Evolutionary conservation across 768 basidiomycete species (phyloP).

Genomic region (Pluteus cervinus): DNA sequence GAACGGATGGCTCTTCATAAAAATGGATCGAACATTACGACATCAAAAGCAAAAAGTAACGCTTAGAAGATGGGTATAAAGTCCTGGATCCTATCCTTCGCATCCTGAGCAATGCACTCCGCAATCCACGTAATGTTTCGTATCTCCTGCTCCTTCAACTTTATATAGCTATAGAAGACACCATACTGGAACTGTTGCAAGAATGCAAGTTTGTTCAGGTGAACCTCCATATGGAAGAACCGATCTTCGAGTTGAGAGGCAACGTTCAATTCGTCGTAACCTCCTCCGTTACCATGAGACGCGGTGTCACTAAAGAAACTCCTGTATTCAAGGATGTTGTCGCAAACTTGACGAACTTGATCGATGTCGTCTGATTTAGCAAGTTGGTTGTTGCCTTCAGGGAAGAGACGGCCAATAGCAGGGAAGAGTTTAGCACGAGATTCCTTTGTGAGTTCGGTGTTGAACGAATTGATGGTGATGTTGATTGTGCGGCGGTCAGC

Average conservation of each 20-base stretch:
- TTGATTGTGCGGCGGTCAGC: constrained; percentile 96
- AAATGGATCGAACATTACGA: no score
- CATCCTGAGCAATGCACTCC: constrained; percentile 97
- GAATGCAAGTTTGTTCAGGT: constrained; percentile 91
- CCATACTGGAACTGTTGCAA: constrained; percentile 95
- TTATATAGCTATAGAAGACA: constrained; percentile 89
- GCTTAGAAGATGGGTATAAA: constrained; percentile 85
- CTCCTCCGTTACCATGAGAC: constrained; percentile 24
- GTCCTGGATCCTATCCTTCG: constrained; percentile 91
- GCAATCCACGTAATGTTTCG: constrained; percentile 90
- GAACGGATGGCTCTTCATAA: no score
- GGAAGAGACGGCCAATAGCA: constrained; percentile 87
- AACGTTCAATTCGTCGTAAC: constrained; percentile 37
- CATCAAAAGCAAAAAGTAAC: constrained; percentile 6
- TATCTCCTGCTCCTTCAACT: constrained; percentile 89
- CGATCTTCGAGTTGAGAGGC: constrained; percentile 81
- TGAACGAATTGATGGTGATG: constrained; percentile 99
- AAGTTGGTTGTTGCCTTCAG: constrained; percentile 91
- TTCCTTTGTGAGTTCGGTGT: constrained; percentile 92
- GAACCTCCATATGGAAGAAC: constrained; percentile 92
- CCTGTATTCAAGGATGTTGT: constrained; percentile 85
- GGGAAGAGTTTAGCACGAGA: constrained; percentile 94
- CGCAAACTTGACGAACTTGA: constrained; percentile 82
- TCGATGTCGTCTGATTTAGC: constrained; percentile 95
- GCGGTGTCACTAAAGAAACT: constrained; percentile 73